phyloP scores from a whole-genome alignment of 345 rosid genomes.

The Rhodamnia argentea region DNA sequence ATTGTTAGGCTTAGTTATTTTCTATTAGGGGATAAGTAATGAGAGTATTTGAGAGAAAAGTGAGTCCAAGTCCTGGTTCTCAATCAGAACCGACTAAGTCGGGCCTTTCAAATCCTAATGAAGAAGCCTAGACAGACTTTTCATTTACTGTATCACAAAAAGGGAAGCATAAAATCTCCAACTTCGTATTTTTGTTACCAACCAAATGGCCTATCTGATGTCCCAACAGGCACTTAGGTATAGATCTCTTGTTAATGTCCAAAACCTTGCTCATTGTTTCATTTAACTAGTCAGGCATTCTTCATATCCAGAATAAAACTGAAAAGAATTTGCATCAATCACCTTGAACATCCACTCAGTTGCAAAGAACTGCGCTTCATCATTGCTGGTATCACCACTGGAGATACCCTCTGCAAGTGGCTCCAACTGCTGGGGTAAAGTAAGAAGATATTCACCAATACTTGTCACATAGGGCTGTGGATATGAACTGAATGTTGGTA shows the following conservation, averaged over 20 bases:
- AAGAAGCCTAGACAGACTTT: not conserved
- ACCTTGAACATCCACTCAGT: constrained; percentile 99
- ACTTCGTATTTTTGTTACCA: not conserved
- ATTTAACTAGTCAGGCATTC: not conserved
- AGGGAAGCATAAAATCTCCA: not conserved
- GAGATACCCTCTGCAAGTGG: constrained; percentile 97
- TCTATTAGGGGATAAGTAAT: not conserved
- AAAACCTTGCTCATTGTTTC: not conserved
- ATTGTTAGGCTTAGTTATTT: not conserved
- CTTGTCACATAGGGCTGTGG: constrained; percentile 88
- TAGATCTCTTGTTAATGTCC: not conserved
- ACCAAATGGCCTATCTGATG: not conserved
- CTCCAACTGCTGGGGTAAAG: constrained; percentile 96
- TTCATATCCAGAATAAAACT: not conserved
- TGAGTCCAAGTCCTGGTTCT: not conserved
- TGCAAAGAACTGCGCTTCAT: constrained; percentile 89
- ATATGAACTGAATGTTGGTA: constrained; percentile 92
- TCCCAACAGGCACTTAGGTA: not conserved
- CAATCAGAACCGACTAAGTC: not conserved
- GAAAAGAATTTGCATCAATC: not conserved
- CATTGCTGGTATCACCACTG: constrained; percentile 56
- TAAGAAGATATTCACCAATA: constrained; percentile 94
- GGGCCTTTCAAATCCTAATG: not conserved
- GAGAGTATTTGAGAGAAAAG: not conserved
- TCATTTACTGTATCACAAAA: not conserved